A percentile compares a stretch with the other conserved stretches of the same genome.
These are phyloP conservation scores for Pisolithus thermaeus DNA, from an alignment of 1,284 basidiomycete species.

Conservation along the genomic window DNA sequence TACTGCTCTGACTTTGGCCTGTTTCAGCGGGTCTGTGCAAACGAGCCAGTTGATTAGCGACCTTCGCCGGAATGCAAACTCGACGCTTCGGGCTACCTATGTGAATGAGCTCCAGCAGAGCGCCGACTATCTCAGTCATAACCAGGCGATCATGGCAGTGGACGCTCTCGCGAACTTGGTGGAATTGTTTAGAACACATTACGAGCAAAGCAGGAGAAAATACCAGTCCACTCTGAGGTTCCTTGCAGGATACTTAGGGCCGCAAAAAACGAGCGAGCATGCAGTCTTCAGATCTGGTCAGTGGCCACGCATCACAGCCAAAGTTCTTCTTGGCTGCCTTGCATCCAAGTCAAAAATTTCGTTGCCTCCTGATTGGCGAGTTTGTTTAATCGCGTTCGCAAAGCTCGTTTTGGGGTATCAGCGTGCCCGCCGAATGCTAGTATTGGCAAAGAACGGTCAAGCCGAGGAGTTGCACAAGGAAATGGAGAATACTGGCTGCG, in stretches of 20 bases:
- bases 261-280: conserved; percentile 5
- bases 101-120: conserved; percentile 5
- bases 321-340: conserved; percentile 21
- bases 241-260: conserved; percentile 9
- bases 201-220: background rate
- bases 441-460: conserved; percentile 3
- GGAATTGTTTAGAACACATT: background rate
- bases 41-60: background rate
- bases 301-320: conserved; percentile 22
- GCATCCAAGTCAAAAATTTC: conserved; percentile 6
- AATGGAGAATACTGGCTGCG: conserved; percentile 18
- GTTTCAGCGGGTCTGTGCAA: background rate
- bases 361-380: conserved; percentile 21
- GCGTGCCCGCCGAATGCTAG: too few relatives aligned
- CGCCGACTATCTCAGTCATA: background rate
- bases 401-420: too few relatives aligned
- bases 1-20: background rate
- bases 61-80: background rate
- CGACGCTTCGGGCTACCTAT: conserved; percentile 3
- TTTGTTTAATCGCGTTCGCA: background rate
- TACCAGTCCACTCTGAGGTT: background rate
- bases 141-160: background rate
- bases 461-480: conserved; percentile 33
- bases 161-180: background rate
- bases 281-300: conserved; percentile 10